Evolutionary conservation across 768 basidiomycete species (phyloP).

Genomic region (Trichaptum fuscoviolaceum): DNA sequence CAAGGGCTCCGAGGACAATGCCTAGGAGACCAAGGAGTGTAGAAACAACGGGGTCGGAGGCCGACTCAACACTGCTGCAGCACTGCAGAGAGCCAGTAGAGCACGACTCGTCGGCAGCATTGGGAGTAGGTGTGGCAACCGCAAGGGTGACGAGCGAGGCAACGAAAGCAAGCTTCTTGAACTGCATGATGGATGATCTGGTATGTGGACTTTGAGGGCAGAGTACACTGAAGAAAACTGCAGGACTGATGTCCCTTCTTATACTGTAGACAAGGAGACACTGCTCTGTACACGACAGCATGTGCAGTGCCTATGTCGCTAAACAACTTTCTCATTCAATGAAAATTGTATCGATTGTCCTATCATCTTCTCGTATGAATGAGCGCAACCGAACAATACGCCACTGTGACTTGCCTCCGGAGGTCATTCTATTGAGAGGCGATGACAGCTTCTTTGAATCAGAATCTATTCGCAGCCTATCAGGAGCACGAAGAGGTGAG

Average conservation of each 20-base stretch:
- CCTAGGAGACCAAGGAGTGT: constrained; percentile 16
- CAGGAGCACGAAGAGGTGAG: neutral
- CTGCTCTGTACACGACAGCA: neutral
- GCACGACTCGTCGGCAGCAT: constrained; percentile 14
- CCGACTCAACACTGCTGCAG: constrained; percentile 15
- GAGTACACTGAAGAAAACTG: neutral
- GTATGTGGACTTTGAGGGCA: neutral
- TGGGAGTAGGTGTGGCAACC: constrained; percentile 16
- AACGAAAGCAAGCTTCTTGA: constrained; percentile 10
- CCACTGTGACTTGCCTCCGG: neutral
- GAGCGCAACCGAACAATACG: too few relatives aligned
- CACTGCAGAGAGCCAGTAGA: constrained; percentile 18
- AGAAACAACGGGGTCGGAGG: constrained; percentile 8
- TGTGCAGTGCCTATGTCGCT: too few relatives aligned
- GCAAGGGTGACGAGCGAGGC: constrained; percentile 17
- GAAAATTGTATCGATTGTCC: too few relatives aligned
- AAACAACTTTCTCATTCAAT: too few relatives aligned
- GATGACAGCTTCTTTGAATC: too few relatives aligned
- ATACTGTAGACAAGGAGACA: neutral
- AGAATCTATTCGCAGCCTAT: neutral
- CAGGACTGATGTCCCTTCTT: neutral
- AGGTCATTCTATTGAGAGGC: neutral
- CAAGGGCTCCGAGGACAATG: constrained; percentile 13
- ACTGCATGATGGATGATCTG: neutral
- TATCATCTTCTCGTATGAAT: too few relatives aligned